Evolutionary conservation across 2,329 filamentous ascomycete genomes (phyloP), one percentile per base, ranked within the genome.

Genomic region (Talaromyces atroroseus): DNA sequence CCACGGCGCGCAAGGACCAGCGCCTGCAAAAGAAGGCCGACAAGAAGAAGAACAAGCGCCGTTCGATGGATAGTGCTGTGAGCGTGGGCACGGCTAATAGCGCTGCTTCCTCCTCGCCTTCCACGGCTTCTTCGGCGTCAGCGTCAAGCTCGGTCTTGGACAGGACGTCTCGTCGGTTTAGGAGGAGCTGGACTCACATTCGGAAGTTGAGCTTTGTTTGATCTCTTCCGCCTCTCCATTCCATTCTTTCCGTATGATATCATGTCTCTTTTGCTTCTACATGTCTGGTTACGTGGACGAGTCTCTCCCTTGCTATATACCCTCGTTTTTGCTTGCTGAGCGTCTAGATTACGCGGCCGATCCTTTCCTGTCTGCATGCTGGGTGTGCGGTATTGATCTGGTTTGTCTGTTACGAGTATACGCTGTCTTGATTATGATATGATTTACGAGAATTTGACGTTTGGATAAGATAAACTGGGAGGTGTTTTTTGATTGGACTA

Each of bases 1-100:
- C 66, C 63, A 58, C 62, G 64, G 2, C 66, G 70, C 62, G n/a
- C 62, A 63, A 56, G 67, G 65, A 57, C 57, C 59, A 40, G 58
- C 64, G 26, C 49, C 10, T 49, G 24, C 53, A 53, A 29, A 49
- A 48, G 2, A 55, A 55, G 34, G 46, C 52, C 18, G 57, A 62
- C 3, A 66, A 64, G 58, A 53, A 58, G 11, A 57, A 60, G 44
- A 58, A 57, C 5, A 59, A 50, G 52, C 42, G 49, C 21, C 44
- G 50, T 16, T 54, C 49, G 6, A 49, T 54, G 21, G 38, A 48
- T 21, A 58, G 52, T 23, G 48, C 44, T 11, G 24, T 44, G 3
- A 58, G 56, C 34, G 42, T 56, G 5, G 49, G 21, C 20, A 29
- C 47, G 12, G 21, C 36, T 21, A 21, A 21, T 11, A 58, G 50